Conservation (phyloP, 495 filamentous ascomycete species). For the Penicillium coprophilum region DNA sequence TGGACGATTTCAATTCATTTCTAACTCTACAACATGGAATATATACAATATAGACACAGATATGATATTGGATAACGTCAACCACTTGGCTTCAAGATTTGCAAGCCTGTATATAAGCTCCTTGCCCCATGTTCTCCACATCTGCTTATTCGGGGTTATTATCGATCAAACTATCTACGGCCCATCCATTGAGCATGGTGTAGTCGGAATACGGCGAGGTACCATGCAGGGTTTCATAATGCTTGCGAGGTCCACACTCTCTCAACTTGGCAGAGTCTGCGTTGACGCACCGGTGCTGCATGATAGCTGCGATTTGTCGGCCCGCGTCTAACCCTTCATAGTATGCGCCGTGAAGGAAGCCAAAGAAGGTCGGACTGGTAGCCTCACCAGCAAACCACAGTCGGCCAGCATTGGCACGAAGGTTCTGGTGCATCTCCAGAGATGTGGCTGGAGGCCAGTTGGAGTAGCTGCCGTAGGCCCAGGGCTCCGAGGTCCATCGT, state of each 20-base stretch:
- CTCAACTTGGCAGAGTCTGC: slow-evolving; percentile 5
- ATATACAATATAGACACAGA: not conserved
- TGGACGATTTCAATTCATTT: too few relatives aligned
- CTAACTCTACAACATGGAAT: too few relatives aligned
- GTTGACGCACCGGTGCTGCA: slow-evolving; percentile 10
- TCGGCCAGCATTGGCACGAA: slow-evolving; percentile 65
- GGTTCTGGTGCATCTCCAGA: slow-evolving; percentile 69
- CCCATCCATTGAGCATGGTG: slow-evolving; percentile 15
- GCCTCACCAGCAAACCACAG: slow-evolving; percentile 74
- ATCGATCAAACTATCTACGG: slow-evolving; percentile 15
- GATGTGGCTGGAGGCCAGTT: slow-evolving; percentile 72
- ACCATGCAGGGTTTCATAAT: slow-evolving; percentile 12
- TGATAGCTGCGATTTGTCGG: slow-evolving; percentile 44
- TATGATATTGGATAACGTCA: not conserved
- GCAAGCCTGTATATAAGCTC: not conserved
- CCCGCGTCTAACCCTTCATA: slow-evolving; percentile 58
- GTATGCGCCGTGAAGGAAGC: slow-evolving; percentile 69
- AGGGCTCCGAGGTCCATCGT: slow-evolving; percentile 65
- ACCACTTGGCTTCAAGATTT: not conserved
- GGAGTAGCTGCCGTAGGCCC: slow-evolving; percentile 69
- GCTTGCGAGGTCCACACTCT: slow-evolving; percentile 14
- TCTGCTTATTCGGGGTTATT: slow-evolving; percentile 18
- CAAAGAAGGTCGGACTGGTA: slow-evolving; percentile 68
- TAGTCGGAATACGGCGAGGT: slow-evolving; percentile 10
- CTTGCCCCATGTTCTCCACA: not conserved